phyloP scores from a whole-genome alignment of 768 basidiomycete genomes.

The Scleroderma bovista region DNA sequence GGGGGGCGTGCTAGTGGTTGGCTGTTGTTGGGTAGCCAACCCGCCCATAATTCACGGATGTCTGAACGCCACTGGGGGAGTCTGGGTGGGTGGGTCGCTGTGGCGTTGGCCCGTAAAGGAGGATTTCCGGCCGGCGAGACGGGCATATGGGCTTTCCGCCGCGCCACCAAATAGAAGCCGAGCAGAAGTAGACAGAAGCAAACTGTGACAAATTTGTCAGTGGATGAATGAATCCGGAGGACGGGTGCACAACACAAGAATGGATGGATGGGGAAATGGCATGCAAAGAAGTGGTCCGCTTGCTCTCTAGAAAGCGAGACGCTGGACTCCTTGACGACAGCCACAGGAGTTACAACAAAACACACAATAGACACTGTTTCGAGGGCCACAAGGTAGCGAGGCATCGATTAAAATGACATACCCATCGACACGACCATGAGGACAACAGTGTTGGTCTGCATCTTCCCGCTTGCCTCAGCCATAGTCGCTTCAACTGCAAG shows the following conservation, averaged over 20 bases:
- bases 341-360: no score
- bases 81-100: not conserved
- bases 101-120: slow-evolving; percentile 1
- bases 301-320: no score
- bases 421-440: slow-evolving; percentile 22
- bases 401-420: slow-evolving; percentile 8
- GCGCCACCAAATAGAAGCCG: slow-evolving; percentile 25
- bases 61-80: not conserved
- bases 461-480: not conserved
- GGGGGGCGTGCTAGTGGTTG: no score
- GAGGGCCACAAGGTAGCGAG: not conserved
- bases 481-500: not conserved
- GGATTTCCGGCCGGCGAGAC: not conserved
- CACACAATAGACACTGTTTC: not conserved
- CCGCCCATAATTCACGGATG: not conserved
- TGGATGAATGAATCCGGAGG: not conserved
- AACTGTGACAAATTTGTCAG: slow-evolving; percentile 8
- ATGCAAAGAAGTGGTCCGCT: no score
- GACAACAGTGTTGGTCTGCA: slow-evolving; percentile 15
- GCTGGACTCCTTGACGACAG: no score
- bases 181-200: slow-evolving; percentile 19
- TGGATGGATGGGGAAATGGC: not conserved
- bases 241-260: not conserved
- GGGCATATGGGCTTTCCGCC: slow-evolving; percentile 4
- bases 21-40: no score